Evolutionary conservation across 129 eudicot species (phyloP).

Genomic region (Chrysanthemum lavandulifolium): DNA sequence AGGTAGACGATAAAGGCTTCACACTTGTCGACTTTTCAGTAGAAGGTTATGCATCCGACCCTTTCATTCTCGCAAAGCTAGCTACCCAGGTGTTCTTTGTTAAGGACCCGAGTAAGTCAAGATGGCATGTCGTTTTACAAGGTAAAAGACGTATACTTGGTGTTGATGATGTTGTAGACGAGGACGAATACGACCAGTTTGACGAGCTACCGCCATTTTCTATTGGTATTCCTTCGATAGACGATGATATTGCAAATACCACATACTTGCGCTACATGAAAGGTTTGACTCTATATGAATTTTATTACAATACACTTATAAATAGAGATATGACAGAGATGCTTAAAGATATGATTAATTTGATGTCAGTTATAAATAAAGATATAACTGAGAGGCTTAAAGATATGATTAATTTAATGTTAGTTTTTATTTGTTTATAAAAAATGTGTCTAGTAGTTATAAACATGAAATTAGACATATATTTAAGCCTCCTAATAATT

Average conservation of each 20-base stretch:
- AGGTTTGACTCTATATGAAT: too few relatives aligned
- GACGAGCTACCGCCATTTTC: conserved; percentile 19
- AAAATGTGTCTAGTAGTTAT: too few relatives aligned
- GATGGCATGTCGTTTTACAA: conserved; percentile 10
- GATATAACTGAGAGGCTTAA: too few relatives aligned
- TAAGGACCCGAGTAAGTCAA: neutral
- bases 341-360: too few relatives aligned
- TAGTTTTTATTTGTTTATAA: too few relatives aligned
- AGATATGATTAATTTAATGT: too few relatives aligned
- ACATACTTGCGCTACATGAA: neutral
- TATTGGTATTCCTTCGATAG: neutral
- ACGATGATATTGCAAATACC: neutral
- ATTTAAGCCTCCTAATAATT: too few relatives aligned
- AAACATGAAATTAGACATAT: too few relatives aligned
- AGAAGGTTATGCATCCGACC: neutral
- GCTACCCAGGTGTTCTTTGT: conserved; percentile 8
- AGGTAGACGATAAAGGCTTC: neutral
- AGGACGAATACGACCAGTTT: conserved; percentile 12
- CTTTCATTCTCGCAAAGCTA: conserved; percentile 6
- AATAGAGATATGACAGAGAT: too few relatives aligned
- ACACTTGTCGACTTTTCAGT: neutral
- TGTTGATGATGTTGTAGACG: conserved; percentile 13
- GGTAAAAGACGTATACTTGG: conserved; percentile 13
- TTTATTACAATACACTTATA: too few relatives aligned
- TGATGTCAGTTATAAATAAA: too few relatives aligned